Base-by-base conservation (phyloP, 1,284 basidiomycete species). In the Ceratobasidium sp. region DNA sequence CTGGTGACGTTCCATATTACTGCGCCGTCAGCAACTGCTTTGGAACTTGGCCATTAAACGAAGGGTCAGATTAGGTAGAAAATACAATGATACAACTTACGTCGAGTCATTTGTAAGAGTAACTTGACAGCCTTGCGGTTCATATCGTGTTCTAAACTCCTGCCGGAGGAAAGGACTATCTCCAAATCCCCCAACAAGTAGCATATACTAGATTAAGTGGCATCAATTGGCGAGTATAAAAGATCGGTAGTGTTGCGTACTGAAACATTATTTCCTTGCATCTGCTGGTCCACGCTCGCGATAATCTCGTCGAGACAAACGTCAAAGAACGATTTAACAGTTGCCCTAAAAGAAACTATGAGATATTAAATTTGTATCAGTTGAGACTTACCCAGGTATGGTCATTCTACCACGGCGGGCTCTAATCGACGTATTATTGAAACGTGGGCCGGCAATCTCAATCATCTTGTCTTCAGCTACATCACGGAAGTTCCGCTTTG, bases 111-210 rank as follows among this genome's bases (percentile, higher is more conserved):
- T 73, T 10, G 76, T 66, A 18, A 75, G 55, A 12, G 77, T 78
- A 23, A 79, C 56, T 51, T 79, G 61, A 23, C 56, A 60, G 26
- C 68, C 67, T 28, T 61, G 33, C 1, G 58, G 42, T 28, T 72
- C 67, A n/a, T 72, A 72, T 12, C 64, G 51, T 12, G 6, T n/a
- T 13, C 51, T 33, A 42, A 79, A 77, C 6, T 70, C 51, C 13
- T 77, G 49, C 6, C 70, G 76, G 18, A 79, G 60, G 63, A 26
- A 78, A 7, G 75, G 75, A n/a, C 76, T 78, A 26, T 79, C 79
- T 26, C 79, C 79, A 51, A 79, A 79, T 0, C 79, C 79, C 7
- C 79, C 79, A 40, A 79, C 79, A 5, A 79, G 67, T 7, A 79
- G 49, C 40, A 79, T 68, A 60, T 79, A 46, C 79, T 79, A 33